A percentile compares a stretch with the other conserved stretches of the same genome.
Evolutionary conservation across 768 basidiomycete genomes (phyloP).

Genomic region (Pleurotus cornucopiae): DNA sequence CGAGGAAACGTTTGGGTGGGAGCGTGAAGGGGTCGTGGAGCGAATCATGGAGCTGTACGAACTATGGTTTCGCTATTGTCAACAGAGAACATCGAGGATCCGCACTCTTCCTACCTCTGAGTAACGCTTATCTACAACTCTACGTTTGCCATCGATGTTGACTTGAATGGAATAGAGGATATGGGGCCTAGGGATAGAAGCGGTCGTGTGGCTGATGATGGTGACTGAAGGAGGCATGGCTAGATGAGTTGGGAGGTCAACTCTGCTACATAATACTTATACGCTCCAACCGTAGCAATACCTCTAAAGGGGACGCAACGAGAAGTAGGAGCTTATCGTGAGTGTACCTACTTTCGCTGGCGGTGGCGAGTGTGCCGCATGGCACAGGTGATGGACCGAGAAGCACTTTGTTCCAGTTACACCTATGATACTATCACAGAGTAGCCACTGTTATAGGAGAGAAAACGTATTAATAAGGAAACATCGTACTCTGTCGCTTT

Average conservation of each 20-base stretch:
- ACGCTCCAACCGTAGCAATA: not conserved
- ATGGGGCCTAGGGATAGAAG: slow-evolving; percentile 41
- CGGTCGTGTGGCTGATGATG: slow-evolving; percentile 41
- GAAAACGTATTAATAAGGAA: not conserved
- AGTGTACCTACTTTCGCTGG: not conserved
- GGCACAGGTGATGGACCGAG: not conserved
- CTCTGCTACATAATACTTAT: not conserved
- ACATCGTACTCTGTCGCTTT: not conserved
- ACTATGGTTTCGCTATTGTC: slow-evolving; percentile 18
- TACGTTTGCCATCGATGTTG: slow-evolving; percentile 27
- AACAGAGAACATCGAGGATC: not conserved
- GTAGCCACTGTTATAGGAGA: not conserved
- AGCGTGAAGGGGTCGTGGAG: slow-evolving; percentile 35
- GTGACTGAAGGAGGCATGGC: slow-evolving; percentile 16
- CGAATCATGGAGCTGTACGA: slow-evolving; percentile 35
- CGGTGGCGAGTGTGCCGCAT: not conserved
- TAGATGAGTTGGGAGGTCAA: slow-evolving; percentile 1
- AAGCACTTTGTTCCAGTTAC: not conserved
- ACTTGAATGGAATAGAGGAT: slow-evolving; percentile 41
- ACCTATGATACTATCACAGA: not conserved
- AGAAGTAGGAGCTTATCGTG: not conserved
- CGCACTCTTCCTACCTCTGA: slow-evolving; percentile 35
- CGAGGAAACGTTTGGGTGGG: slow-evolving; percentile 47
- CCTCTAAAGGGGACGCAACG: not conserved
- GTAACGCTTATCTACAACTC: slow-evolving; percentile 30